Conservation (phyloP, 1,284 basidiomycete species). For the Garcileccinum viscosum region DNA sequence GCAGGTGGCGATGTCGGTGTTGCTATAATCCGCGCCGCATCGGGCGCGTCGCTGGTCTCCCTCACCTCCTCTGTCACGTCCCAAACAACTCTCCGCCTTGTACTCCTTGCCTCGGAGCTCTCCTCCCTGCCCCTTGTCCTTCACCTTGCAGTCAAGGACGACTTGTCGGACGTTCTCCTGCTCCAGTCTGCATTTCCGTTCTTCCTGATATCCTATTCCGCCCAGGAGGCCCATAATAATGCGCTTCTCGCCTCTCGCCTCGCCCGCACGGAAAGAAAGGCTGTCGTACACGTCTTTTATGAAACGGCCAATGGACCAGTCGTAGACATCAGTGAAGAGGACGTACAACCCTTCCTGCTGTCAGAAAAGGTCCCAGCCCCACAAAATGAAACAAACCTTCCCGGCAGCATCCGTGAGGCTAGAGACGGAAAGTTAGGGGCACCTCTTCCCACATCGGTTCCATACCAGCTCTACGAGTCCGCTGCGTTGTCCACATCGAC, state of each 20-base stretch:
- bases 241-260: slow-evolving; percentile 74
- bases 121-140: slow-evolving; percentile 54
- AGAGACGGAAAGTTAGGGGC: slow-evolving; percentile 14
- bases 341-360: slow-evolving; percentile 64
- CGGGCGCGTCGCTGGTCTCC: slow-evolving; percentile 52
- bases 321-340: slow-evolving; percentile 62
- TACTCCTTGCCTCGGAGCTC: slow-evolving; percentile 55
- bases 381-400: slow-evolving; percentile 29
- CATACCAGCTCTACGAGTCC: slow-evolving; percentile 66
- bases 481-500: slow-evolving; percentile 69
- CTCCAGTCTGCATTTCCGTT: slow-evolving; percentile 65
- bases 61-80: slow-evolving; percentile 46
- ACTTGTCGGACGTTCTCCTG: slow-evolving; percentile 64
- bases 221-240: slow-evolving; percentile 76
- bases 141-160: slow-evolving; percentile 54
- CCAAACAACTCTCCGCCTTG: slow-evolving; percentile 46
- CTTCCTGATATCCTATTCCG: slow-evolving; percentile 66
- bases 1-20: slow-evolving; percentile 43
- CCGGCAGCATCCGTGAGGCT: slow-evolving; percentile 34
- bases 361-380: slow-evolving; percentile 42
- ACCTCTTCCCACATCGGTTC: slow-evolving; percentile 19
- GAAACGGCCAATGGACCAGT: slow-evolving; percentile 43
- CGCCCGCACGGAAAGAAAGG: slow-evolving; percentile 61
- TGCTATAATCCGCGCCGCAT: slow-evolving; percentile 51
- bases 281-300: slow-evolving; percentile 86